A percentile compares a stretch with the other conserved stretches of the same genome.
These are phyloP conservation scores for Boletus reticulatus DNA, from an alignment of 768 basidiomycete species.

Conservation along the genomic window DNA sequence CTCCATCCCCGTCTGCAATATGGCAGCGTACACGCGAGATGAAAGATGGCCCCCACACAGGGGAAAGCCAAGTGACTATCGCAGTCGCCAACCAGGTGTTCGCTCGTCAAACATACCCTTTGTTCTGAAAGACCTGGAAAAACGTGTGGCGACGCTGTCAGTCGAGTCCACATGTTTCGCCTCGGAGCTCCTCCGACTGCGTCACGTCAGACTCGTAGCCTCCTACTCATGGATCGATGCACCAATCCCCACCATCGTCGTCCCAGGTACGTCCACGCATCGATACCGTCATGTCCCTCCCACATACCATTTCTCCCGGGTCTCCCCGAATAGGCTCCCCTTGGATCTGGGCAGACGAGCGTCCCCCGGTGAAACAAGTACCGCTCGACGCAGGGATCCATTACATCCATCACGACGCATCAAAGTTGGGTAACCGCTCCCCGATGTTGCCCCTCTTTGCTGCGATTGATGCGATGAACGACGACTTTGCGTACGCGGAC, in stretches of 20 bases:
- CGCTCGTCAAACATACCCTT: slow-evolving; percentile 5
- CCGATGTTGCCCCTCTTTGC: slow-evolving; percentile 55
- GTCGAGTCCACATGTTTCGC: slow-evolving; percentile 1
- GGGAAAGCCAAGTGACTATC: slow-evolving; percentile 10
- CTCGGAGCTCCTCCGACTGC: slow-evolving; percentile 30
- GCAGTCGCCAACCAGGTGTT: background rate
- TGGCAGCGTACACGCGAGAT: slow-evolving; percentile 18
- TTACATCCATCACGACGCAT: slow-evolving; percentile 59
- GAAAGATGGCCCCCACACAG: slow-evolving; percentile 5
- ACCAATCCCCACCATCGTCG: slow-evolving; percentile 45
- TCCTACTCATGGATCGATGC: slow-evolving; percentile 56
- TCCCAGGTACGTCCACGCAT: slow-evolving; percentile 40
- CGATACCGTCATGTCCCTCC: background rate
- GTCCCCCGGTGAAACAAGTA: slow-evolving; percentile 52
- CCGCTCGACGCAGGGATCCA: slow-evolving; percentile 49
- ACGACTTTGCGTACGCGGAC: slow-evolving; percentile 28
- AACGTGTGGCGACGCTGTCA: slow-evolving; percentile 17
- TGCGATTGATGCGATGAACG: slow-evolving; percentile 48
- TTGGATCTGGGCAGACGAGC: slow-evolving; percentile 49
- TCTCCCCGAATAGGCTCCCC: slow-evolving; percentile 50
- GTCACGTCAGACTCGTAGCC: slow-evolving; percentile 41
- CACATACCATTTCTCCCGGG: background rate
- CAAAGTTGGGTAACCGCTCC: slow-evolving; percentile 36
- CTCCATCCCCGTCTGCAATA: slow-evolving; percentile 1
- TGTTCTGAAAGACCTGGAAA: slow-evolving; percentile 22